Base-by-base conservation (phyloP, 495 filamentous ascomycete species). In the Neurospora pannonica region DNA sequence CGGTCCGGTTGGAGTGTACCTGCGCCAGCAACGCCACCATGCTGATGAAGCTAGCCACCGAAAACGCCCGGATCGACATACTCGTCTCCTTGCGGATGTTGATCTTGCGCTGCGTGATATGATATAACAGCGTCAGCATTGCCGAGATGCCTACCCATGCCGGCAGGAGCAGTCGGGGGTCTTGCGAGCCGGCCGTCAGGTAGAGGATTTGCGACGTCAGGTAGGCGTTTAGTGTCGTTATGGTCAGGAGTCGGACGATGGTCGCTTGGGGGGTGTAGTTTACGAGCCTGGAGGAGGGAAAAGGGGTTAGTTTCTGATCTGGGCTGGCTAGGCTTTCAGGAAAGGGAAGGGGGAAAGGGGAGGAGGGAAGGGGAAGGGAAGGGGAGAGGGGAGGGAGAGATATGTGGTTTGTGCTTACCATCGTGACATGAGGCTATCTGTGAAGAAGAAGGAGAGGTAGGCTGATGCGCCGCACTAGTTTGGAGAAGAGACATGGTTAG, bases 381-480 rank as follows among this genome's bases (percentile, higher is more conserved):
- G 42, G 72, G 38, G 62, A 69, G 54, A 84, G 85, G 38, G 36
- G 38, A 17, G 7, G 8, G 46, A 5, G 21, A 60, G 21, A 13
- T 28, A 28, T 24, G 46, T 19, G 21, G 24, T 31, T 19, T 39
- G 24, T 31, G 34, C 74, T n/a, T 75, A 93, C 93, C 93, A 96
- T 80, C 94, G 90, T 75, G 92, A 94, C 93, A 97, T 97, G 79
- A 96, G 90, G 82, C 92, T 94, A 83, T 97, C 93, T 74, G 92
- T 94, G 82, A 96, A 95, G 83, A 94, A 92, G 82, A 94, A 96
- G 73, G 92, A 93, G 80, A 96, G 88, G 82, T 94, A 94, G 70
- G 90, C 94, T 46, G 92, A 94, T 81, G 92, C 90, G 80, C 86
- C 88, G 85, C 93, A 94, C 93, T 95, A 72, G 71, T 31, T n/a